Evolutionary conservation across 495 filamentous ascomycete genomes (phyloP).

Genomic region (Clavariopsis aquatica): DNA sequence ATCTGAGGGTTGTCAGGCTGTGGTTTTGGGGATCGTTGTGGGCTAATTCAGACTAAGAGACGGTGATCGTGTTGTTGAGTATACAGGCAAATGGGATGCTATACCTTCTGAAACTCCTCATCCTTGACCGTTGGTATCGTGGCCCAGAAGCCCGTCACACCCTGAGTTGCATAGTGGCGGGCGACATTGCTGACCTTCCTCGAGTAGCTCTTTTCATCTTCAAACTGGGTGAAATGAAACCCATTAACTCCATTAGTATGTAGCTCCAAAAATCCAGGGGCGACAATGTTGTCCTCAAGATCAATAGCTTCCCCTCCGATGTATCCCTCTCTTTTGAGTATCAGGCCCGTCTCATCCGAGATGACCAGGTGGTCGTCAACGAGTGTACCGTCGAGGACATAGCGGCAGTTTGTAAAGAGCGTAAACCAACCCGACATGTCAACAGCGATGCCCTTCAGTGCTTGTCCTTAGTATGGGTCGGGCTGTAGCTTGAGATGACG

Average conservation of each 20-base stretch:
- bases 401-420: constrained; percentile 49
- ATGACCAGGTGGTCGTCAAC: constrained; percentile 44
- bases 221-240: constrained; percentile 49
- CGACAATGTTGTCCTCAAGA: constrained; percentile 49
- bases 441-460: neutral
- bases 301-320: constrained; percentile 45
- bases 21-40: neutral
- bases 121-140: constrained; percentile 46
- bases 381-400: constrained; percentile 48
- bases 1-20: constrained; percentile 38
- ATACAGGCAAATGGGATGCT: neutral
- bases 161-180: constrained; percentile 45
- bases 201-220: constrained; percentile 41
- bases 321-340: constrained; percentile 46
- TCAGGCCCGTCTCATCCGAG: constrained; percentile 43
- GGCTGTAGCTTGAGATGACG: neutral
- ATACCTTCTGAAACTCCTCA: constrained; percentile 46
- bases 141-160: constrained; percentile 47
- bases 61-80: neutral
- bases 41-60: neutral
- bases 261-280: constrained; percentile 47
- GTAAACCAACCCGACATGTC: constrained; percentile 44
- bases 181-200: constrained; percentile 41
- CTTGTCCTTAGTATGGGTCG: neutral
- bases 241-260: constrained; percentile 48